Evolutionary conservation across 2,329 filamentous ascomycete genomes (phyloP).

Genomic region (Epichloe festucae): DNA sequence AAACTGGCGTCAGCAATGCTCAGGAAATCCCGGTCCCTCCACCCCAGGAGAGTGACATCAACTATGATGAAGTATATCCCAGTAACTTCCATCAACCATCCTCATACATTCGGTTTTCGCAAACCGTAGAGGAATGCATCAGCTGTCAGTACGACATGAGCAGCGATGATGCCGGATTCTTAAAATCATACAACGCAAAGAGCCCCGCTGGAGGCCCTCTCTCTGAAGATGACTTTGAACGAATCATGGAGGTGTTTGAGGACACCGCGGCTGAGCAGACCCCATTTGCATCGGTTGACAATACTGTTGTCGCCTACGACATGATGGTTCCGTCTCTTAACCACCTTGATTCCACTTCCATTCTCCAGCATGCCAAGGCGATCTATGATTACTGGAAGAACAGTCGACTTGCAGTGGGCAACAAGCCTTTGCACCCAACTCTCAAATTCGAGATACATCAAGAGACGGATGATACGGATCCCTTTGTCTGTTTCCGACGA

Average conservation of each 20-base stretch:
- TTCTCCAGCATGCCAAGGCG: slow-evolving; percentile 52
- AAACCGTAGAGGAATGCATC: slow-evolving; percentile 92
- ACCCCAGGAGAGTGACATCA: slow-evolving; percentile 50
- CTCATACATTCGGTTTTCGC: slow-evolving; percentile 94
- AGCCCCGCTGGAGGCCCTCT: slow-evolving; percentile 51
- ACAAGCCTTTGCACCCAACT: slow-evolving; percentile 59
- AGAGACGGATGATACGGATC: slow-evolving; percentile 90
- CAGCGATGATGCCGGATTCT: slow-evolving; percentile 73
- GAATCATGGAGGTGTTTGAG: slow-evolving; percentile 90
- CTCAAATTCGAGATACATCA: slow-evolving; percentile 92
- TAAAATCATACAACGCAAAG: slow-evolving; percentile 74
- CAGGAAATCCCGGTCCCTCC: slow-evolving; percentile 55
- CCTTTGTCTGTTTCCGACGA: slow-evolving; percentile 94
- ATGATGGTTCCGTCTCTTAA: slow-evolving; percentile 59
- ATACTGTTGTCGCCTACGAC: slow-evolving; percentile 66
- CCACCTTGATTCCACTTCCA: slow-evolving; percentile 33
- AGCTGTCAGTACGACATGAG: slow-evolving; percentile 91
- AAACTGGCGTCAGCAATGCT: slow-evolving; percentile 40
- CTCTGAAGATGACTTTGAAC: slow-evolving; percentile 85
- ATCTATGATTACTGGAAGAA: slow-evolving; percentile 86
- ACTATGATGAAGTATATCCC: slow-evolving; percentile 84
- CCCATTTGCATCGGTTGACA: slow-evolving; percentile 82
- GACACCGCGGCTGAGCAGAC: slow-evolving; percentile 71
- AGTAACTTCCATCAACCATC: slow-evolving; percentile 68
- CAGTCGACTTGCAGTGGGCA: slow-evolving; percentile 51